Conservation (phyloP, 257 asterid genomes). For the Fraxinus quadrangulata region DNA sequence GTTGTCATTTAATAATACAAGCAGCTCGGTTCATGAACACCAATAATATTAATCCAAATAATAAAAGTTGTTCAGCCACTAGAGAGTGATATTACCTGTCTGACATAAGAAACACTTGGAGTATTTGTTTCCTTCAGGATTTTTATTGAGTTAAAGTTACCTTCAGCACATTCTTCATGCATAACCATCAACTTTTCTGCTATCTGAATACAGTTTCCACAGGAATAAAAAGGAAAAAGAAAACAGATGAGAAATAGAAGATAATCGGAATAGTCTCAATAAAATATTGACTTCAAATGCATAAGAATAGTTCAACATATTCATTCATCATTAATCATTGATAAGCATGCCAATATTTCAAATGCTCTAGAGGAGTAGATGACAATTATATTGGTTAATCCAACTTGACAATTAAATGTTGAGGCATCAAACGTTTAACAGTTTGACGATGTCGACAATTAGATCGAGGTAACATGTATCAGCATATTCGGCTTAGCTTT, state of each 20-base stretch:
- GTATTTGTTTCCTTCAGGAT: slow-evolving; percentile 42
- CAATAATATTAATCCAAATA: not conserved
- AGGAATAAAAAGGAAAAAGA: not conserved
- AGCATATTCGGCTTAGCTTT: too few species aligned
- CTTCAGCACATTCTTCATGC: slow-evolving; percentile 60
- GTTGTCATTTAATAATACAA: not conserved
- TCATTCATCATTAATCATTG: not conserved
- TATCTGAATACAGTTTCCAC: not conserved
- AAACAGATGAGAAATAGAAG: not conserved
- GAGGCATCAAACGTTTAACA: not conserved
- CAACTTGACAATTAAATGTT: too few species aligned
- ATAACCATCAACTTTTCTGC: too few species aligned
- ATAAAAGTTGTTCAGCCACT: not conserved
- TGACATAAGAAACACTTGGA: slow-evolving; percentile 37
- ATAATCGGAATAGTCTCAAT: not conserved
- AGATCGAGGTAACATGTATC: not conserved
- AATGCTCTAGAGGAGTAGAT: not conserved
- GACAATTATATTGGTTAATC: not conserved
- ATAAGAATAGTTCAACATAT: not conserved
- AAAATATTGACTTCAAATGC: not conserved
- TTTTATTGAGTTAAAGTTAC: slow-evolving; percentile 52
- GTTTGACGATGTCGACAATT: not conserved
- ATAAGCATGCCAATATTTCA: not conserved
- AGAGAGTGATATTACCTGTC: slow-evolving; percentile 41
- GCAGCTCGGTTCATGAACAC: not conserved